Conservation (phyloP, 2,329 filamentous ascomycete species). For the Chaetomiaceae sp. region DNA sequence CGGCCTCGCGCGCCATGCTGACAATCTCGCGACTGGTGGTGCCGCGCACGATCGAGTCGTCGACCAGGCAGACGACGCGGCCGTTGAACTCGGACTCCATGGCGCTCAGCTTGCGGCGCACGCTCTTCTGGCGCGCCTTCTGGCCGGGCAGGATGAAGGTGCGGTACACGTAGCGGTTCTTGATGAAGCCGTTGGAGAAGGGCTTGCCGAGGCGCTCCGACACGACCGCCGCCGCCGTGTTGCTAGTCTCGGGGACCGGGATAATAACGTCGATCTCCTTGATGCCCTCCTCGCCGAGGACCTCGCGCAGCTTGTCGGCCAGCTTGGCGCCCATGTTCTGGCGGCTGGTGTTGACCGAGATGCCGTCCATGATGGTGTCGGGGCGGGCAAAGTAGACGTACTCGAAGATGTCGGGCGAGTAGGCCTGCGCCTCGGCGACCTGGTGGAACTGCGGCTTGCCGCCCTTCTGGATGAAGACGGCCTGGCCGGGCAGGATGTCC, state of each 20-base stretch:
- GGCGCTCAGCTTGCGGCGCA: constrained; percentile 82
- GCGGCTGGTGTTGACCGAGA: constrained; percentile 77
- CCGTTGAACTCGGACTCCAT: constrained; percentile 81
- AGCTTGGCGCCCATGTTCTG: constrained; percentile 83
- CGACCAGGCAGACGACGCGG: constrained; percentile 76
- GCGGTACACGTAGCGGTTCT: constrained; percentile 84
- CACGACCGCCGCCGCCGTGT: constrained; percentile 72
- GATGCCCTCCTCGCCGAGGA: constrained; percentile 64
- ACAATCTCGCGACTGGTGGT: constrained; percentile 65
- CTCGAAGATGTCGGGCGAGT: constrained; percentile 83
- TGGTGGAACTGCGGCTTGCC: constrained; percentile 68
- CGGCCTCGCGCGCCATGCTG: constrained; percentile 79
- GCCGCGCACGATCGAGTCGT: constrained; percentile 85
- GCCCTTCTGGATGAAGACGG: constrained; percentile 80
- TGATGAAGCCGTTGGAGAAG: constrained; percentile 77
- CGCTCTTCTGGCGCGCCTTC: constrained; percentile 72
- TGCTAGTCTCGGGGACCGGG: constrained; percentile 69
- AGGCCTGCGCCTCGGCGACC: constrained; percentile 61
- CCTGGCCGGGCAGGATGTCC: constrained; percentile 78
- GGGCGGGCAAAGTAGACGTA: constrained; percentile 83
- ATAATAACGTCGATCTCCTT: constrained; percentile 79
- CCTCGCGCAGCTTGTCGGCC: constrained; percentile 64
- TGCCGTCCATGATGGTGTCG: constrained; percentile 79
- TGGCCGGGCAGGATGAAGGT: constrained; percentile 70
- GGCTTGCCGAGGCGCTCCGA: constrained; percentile 72